Evolutionary conservation across 176 grass and related monocot species (phyloP).

Genomic region (Carex littledalei): DNA sequence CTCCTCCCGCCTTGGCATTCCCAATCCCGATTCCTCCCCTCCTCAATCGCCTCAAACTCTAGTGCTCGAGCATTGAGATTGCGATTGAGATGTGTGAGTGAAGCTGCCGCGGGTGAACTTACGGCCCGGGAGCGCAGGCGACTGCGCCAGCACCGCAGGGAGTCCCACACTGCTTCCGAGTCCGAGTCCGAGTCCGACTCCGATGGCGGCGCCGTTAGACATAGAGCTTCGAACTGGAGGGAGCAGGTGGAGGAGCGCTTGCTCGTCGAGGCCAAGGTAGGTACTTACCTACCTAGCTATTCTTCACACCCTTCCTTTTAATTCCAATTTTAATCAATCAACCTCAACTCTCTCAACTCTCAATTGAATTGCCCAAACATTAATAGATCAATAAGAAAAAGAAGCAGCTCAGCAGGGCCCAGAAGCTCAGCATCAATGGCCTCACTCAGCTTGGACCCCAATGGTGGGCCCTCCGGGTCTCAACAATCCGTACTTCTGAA

Average conservation of each 20-base stretch:
- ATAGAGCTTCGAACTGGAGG: conserved; percentile 43
- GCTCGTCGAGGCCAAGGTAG: not conserved
- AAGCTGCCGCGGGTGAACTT: conserved; percentile 18
- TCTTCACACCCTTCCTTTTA: too few relatives aligned
- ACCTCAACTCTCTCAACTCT: too few relatives aligned
- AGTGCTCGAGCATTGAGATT: too few relatives aligned
- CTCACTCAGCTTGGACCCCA: conserved; percentile 64
- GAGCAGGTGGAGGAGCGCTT: conserved; percentile 84
- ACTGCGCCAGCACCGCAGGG: conserved; percentile 54
- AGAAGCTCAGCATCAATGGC: conserved; percentile 63
- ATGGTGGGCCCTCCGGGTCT: conserved; percentile 86
- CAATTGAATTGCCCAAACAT: too few relatives aligned
- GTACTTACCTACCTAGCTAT: too few relatives aligned
- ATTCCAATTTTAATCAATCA: too few relatives aligned
- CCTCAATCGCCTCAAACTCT: too few relatives aligned
- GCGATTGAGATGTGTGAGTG: not conserved
- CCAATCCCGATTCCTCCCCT: too few relatives aligned
- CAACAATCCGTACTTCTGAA: conserved; percentile 58
- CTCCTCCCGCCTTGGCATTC: too few relatives aligned
- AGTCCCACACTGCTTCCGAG: conserved; percentile 19
- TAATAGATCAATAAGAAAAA: conserved; percentile 22
- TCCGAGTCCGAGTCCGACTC: too few relatives aligned
- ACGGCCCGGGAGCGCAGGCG: conserved; percentile 47
- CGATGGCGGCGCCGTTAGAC: too few relatives aligned
- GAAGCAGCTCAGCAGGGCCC: conserved; percentile 36